These are phyloP conservation scores for Alternaria solani DNA, from an alignment of 2,329 filamentous ascomycete genomes.

Conservation along the genomic window DNA sequence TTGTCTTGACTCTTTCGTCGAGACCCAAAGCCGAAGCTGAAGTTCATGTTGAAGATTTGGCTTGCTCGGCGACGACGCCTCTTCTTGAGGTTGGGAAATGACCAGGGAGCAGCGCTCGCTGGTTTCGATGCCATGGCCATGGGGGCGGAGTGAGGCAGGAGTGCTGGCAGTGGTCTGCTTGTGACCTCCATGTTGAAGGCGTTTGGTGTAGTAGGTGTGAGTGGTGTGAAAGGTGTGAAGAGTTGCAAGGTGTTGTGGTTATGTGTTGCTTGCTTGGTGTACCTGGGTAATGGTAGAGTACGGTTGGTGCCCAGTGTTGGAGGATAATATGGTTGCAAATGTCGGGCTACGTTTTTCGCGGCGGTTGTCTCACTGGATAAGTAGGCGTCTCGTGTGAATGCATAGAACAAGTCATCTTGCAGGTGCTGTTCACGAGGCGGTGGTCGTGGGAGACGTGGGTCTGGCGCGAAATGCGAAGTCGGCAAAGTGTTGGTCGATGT, in stretches of 20 bases:
- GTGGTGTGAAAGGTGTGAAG: neutral
- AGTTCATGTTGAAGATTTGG: slow-evolving; percentile 24
- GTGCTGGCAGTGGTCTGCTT: slow-evolving; percentile 9
- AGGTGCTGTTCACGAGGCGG: slow-evolving; percentile 19
- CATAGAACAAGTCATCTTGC: slow-evolving; percentile 22
- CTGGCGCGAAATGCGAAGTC: slow-evolving; percentile 10
- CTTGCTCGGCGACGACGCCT: slow-evolving; percentile 11
- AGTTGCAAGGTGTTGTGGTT: neutral
- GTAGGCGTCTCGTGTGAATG: slow-evolving; percentile 16
- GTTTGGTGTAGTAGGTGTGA: slow-evolving; percentile 10
- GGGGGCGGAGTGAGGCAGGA: neutral
- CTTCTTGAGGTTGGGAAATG: slow-evolving; percentile 15
- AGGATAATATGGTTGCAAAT: neutral
- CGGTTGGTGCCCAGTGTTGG: neutral
- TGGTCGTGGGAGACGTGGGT: slow-evolving; percentile 17
- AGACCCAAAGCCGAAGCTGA: slow-evolving; percentile 18
- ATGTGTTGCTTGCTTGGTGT: neutral
- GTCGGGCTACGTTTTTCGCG: slow-evolving; percentile 7
- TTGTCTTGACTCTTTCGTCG: slow-evolving; percentile 11
- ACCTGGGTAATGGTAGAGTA: slow-evolving; percentile 2
- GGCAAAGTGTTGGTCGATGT: slow-evolving; percentile 10
- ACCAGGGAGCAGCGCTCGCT: slow-evolving; percentile 11
- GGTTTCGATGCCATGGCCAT: neutral
- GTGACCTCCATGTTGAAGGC: slow-evolving; percentile 14
- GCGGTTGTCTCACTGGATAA: slow-evolving; percentile 10